Evolutionary conservation across 208 protist species (phyloP).

Genomic region (Acanthamoeba sp.): DNA sequence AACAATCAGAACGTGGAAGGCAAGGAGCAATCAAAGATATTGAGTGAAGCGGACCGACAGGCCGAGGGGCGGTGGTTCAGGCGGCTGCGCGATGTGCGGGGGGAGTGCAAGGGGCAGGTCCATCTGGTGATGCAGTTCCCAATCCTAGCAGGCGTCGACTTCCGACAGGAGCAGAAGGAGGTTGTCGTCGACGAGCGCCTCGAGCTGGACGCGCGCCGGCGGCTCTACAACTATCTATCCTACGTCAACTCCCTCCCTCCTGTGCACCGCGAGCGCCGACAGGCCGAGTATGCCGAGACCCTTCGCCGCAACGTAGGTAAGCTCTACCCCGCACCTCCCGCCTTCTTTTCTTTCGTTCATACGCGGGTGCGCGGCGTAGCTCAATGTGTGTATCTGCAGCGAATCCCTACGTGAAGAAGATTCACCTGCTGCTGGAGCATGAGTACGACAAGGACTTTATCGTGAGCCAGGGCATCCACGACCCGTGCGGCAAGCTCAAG

Average conservation of each 20-base stretch:
- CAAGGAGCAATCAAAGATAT: neutral
- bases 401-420: slow-evolving; percentile 17
- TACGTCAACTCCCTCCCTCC: neutral
- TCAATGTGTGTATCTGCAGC: neutral
- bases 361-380: neutral
- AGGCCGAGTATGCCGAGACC: slow-evolving; percentile 29
- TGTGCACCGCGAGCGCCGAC: neutral
- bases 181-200: neutral
- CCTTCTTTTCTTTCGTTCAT: neutral
- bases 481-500: slow-evolving; percentile 27
- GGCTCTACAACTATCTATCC: neutral
- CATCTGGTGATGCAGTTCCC: slow-evolving; percentile 35
- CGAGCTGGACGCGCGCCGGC: neutral
- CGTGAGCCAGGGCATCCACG: slow-evolving; percentile 6
- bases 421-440: neutral
- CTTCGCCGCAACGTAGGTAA: slow-evolving; percentile 16
- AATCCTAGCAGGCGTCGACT: neutral
- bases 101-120: neutral
- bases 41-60: neutral
- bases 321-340: neutral
- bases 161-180: slow-evolving; percentile 31
- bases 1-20: neutral
- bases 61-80: slow-evolving; percentile 7
- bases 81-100: neutral
- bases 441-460: neutral